Evolutionary conservation across 257 asterid genomes (phyloP), one percentile per base, ranked within the genome.

Genomic region (Cynanchum wilfordii): DNA sequence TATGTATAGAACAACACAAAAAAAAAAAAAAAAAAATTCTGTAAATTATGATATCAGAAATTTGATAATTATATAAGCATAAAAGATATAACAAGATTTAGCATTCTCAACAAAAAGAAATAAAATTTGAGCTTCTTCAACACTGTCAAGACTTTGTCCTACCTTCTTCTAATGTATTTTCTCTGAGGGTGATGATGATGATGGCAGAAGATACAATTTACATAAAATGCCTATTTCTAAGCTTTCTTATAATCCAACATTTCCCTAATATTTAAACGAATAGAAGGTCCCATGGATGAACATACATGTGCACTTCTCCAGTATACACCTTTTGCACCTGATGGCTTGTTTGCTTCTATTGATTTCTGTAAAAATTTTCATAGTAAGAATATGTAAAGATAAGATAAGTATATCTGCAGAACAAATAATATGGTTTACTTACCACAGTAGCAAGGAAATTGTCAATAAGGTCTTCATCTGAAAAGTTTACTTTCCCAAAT

Each of bases 261-360:
- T 33, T 89, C 98, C 82, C 81, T 87, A 47, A 86, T 82, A 78
- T 86, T 94, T 81, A 94, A 84, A 80, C 93, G 87, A 79, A 94
- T 85, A 16, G 99, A 94, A 44, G 99, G 99, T 76, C 98, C 99
- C 98, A 94, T 92, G 0, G 98, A 91, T 5, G 99, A 87, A 79
- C 99, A 94, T 73, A 94, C 79, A 57, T 89, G 93, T 22, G 97
- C 99, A 69, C 93, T 94, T 82, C 85, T 95, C 98, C 99, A 92
- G 87, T 91, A 95, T 59, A 88, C 87, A 4, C 98, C 98, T 81
- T 87, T 95, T 20, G 96, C 99, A 50, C 97, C 99, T 0, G 92
- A 59, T 75, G 98, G 99, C 84, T 79, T 91, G 96, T 95, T 95
- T 72, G 96, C 40, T 81, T 95, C 99, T 45, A 95, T 89, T 30